Percentiles rank a stretch among this genome's conserved stretches.
Evolutionary conservation across 208 protist species (phyloP).

Genomic region (Baffinella frigidus): DNA sequence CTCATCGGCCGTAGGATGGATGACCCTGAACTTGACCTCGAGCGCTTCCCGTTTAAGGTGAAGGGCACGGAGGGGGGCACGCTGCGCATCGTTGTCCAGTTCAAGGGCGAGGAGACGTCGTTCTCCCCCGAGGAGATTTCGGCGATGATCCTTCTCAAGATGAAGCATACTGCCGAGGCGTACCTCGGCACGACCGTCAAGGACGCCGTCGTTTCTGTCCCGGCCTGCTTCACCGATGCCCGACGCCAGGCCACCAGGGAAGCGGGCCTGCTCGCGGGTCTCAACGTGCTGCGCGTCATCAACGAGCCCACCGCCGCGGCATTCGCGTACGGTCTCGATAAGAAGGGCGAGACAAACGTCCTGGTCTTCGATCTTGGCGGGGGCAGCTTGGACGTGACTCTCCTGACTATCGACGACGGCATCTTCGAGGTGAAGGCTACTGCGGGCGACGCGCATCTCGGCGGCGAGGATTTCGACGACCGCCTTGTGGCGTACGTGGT

Average conservation of each 20-base stretch:
- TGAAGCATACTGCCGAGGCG: slow-evolving; percentile 90
- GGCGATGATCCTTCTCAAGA: slow-evolving; percentile 87
- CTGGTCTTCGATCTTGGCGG: slow-evolving; percentile 97
- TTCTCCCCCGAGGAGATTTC: slow-evolving; percentile 89
- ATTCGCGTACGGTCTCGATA: slow-evolving; percentile 79
- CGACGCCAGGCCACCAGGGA: slow-evolving; percentile 88
- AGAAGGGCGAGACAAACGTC: slow-evolving; percentile 75
- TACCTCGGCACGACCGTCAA: slow-evolving; percentile 88
- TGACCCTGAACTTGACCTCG: slow-evolving; percentile 72
- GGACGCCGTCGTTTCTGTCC: slow-evolving; percentile 84
- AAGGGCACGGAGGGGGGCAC: slow-evolving; percentile 76
- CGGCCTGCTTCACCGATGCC: slow-evolving; percentile 85
- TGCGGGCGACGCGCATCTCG: slow-evolving; percentile 13
- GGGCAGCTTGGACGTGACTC: slow-evolving; percentile 98
- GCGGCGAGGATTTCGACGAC: slow-evolving; percentile 36
- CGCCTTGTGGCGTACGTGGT: background rate
- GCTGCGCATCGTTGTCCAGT: slow-evolving; percentile 79
- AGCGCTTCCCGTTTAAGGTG: slow-evolving; percentile 87
- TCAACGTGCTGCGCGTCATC: slow-evolving; percentile 74
- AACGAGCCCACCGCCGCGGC: slow-evolving; percentile 81
- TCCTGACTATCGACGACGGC: slow-evolving; percentile 81
- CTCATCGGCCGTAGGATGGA: background rate
- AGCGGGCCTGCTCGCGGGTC: slow-evolving; percentile 80
- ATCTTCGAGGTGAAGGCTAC: slow-evolving; percentile 46
- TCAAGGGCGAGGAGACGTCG: slow-evolving; percentile 79